Base-by-base conservation (phyloP, 2,329 filamentous ascomycete species). In the Colletotrichum horii region DNA sequence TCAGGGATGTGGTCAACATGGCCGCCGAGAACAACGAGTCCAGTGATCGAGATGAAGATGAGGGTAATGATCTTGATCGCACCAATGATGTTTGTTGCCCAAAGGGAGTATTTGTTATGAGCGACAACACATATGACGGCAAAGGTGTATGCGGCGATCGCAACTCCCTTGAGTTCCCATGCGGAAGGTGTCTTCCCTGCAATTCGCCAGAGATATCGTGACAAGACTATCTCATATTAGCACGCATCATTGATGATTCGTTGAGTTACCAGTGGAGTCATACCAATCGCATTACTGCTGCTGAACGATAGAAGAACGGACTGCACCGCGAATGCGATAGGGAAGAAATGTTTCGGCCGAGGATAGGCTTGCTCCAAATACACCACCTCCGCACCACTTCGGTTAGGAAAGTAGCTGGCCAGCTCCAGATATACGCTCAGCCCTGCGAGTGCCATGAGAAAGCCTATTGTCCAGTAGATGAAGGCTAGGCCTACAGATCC, bases 281-380 rank as follows among this genome's bases (percentile, higher is more conserved):
- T 78, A 86, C 86, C 87, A 52, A 94, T 90, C 1, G 91, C 88
- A 81, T 94, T 94, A 62, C 91, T 90, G 78, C 91, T 93, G 77
- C 89, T 91, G 77, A 94, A 94, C 0, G 92, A 93, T 4, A 94
- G 83, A 2, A 93, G 80, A 3, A 94, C 91, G 0, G 89, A 88
- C 79, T 93, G 91, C 5, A 93, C 88, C 0, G 93, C 93, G 79
- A 93, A 94, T 0, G 91, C 86, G 0, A 91, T 90, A 0, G 92
- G 91, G 61, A 94, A 91, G 75, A 94, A 88, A 79, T 91, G 93
- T 70, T 87, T 89, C 0, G 93, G 93, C 2, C 91, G 87, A 1
- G 92, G 92, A 77, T 89, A 94, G 0, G 92, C 90, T 79, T 94
- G 93, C 78, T 94, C 93, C 0, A 94, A 87, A 76, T 93, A 94